phyloP scores from a whole-genome alignment of 176 grass and related monocot species.

The Metroxylon sagu region DNA sequence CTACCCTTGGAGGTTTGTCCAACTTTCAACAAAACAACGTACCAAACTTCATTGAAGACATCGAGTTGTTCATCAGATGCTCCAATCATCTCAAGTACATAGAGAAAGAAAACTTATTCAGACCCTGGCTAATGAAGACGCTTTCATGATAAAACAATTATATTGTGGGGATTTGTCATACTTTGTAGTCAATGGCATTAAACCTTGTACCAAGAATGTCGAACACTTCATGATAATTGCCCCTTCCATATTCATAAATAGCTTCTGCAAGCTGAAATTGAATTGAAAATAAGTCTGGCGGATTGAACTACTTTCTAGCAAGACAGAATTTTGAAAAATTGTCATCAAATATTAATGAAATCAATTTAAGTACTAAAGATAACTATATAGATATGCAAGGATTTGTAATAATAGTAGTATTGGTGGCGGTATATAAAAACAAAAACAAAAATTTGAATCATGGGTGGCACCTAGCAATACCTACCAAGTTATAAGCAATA shows the following conservation, averaged over 20 bases:
- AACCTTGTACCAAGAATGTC: constrained; percentile 50
- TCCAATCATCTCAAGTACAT: constrained; percentile 53
- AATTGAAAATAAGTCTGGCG: constrained; percentile 2
- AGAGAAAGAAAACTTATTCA: neutral
- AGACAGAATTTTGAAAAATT: too few species aligned
- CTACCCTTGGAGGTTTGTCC: constrained; percentile 44
- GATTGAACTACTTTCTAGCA: constrained; percentile 1
- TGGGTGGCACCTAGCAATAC: too few species aligned
- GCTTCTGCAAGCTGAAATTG: constrained; percentile 49
- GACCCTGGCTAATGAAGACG: too few species aligned
- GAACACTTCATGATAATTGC: constrained; percentile 44
- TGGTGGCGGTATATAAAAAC: too few species aligned
- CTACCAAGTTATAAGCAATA: too few species aligned
- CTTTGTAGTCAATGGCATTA: constrained; percentile 47
- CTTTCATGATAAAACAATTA: neutral
- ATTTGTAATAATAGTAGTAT: too few species aligned
- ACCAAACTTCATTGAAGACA: constrained; percentile 79
- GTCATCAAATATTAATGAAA: too few species aligned
- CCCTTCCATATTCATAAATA: constrained; percentile 57
- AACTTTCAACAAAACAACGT: constrained; percentile 31
- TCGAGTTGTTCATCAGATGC: constrained; percentile 81
- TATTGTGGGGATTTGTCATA: constrained; percentile 7
- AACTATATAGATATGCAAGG: too few species aligned
- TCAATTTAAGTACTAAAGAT: too few species aligned
- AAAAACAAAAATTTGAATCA: too few species aligned